phyloP scores from a whole-genome alignment of 495 filamentous ascomycete species.

The Aspergillus diversus region DNA sequence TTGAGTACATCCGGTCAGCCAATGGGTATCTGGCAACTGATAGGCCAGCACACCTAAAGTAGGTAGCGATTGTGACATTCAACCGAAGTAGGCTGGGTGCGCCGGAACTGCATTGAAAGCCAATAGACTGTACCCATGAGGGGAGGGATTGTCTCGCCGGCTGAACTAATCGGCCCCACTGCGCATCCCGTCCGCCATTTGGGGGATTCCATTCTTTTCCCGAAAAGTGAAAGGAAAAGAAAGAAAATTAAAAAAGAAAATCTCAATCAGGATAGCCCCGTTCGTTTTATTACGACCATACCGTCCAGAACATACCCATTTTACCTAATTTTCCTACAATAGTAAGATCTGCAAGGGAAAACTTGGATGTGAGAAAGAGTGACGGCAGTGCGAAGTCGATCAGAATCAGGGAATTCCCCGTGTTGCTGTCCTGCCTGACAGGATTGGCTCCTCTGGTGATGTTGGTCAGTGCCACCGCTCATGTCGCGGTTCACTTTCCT shows the following conservation, averaged over 20 bases:
- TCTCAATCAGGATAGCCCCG: not conserved
- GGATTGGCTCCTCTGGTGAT: conserved; percentile 10
- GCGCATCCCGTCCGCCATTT: conserved; percentile 32
- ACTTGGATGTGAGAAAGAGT: conserved; percentile 10
- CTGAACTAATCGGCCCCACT: conserved; percentile 28
- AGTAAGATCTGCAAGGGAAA: conserved; percentile 22
- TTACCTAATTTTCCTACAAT: not conserved
- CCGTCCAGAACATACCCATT: conserved; percentile 6
- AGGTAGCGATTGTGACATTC: conserved; percentile 19
- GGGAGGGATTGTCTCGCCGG: conserved; percentile 31
- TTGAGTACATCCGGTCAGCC: not conserved
- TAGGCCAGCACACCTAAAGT: conserved; percentile 7
- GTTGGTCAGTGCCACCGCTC: conserved; percentile 16
- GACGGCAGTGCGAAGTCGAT: conserved; percentile 14
- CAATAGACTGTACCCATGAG: conserved; percentile 23
- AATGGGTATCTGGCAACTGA: conserved; percentile 11
- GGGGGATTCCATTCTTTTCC: conserved; percentile 20
- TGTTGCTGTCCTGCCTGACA: not conserved
- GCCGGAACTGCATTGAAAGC: conserved; percentile 4
- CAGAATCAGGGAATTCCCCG: conserved; percentile 19
- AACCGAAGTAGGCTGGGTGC: conserved; percentile 21
- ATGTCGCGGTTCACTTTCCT: conserved; percentile 9
- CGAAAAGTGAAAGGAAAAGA: conserved; percentile 17
- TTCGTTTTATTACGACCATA: conserved; percentile 8
- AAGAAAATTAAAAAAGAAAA: conserved; percentile 6